phyloP scores from a whole-genome alignment of 768 basidiomycete genomes.

The Cyathus striatus region DNA sequence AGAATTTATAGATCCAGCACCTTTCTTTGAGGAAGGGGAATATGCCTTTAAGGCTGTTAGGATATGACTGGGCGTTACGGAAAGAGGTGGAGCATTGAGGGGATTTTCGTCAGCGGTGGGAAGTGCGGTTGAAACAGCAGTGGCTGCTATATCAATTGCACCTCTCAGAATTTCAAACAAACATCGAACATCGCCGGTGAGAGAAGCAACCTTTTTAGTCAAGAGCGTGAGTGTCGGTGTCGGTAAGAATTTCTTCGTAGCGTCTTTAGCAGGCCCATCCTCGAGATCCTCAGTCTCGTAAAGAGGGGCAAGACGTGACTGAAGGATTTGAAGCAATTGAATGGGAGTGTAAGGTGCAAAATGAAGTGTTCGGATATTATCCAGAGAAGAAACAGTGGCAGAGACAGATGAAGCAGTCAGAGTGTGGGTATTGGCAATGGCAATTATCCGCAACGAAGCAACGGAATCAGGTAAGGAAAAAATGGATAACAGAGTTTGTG shows the following conservation, averaged over 20 bases:
- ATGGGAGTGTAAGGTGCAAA: constrained; percentile 75
- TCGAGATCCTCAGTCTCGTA: constrained; percentile 26
- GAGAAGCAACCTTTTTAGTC: constrained; percentile 74
- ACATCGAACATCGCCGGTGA: constrained; percentile 79
- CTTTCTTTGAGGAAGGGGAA: constrained; percentile 35
- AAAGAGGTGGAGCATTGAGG: constrained; percentile 27
- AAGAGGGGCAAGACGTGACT: constrained; percentile 54
- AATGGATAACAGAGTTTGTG: constrained; percentile 53
- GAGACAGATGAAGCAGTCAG: constrained; percentile 53
- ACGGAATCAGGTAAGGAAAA: constrained; percentile 63
- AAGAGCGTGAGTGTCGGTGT: constrained; percentile 60
- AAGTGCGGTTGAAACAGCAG: constrained; percentile 13
- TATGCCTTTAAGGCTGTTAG: constrained; percentile 73
- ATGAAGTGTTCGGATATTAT: constrained; percentile 60
- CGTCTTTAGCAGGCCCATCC: constrained; percentile 18
- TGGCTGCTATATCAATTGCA: constrained; percentile 69
- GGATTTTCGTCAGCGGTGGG: constrained; percentile 24
- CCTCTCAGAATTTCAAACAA: constrained; percentile 77
- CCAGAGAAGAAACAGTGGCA: constrained; percentile 26
- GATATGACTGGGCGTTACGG: constrained; percentile 64
- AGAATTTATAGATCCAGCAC: constrained; percentile 13
- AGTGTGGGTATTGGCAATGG: constrained; percentile 88
- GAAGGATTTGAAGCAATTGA: constrained; percentile 67
- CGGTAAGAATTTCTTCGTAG: constrained; percentile 54
- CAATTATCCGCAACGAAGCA: constrained; percentile 61